Conservation (phyloP, 2,329 filamentous ascomycete genomes). For the Ophiocordyceps polyrhachis-furcata region DNA sequence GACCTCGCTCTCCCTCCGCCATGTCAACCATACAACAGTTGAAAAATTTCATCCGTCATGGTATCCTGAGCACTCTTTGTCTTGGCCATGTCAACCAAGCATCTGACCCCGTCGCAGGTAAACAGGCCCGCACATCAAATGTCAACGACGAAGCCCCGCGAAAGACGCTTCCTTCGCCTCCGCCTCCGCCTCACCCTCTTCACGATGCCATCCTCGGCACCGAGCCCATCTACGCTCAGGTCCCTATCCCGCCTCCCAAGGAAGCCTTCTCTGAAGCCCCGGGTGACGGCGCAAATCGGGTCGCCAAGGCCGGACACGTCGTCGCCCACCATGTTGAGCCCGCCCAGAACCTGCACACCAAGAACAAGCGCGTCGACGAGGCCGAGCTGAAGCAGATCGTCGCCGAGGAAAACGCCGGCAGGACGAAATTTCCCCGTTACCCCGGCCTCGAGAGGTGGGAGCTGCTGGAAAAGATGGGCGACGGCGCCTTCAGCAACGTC, state of each 20-base stretch:
- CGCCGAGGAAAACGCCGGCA: conserved; percentile 76
- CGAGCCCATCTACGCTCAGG: conserved; percentile 23
- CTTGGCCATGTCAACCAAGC: background rate
- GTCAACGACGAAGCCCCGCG: conserved; percentile 28
- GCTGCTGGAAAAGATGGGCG: conserved; percentile 91
- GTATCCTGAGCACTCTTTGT: conserved; percentile 15
- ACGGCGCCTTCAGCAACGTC: conserved; percentile 97
- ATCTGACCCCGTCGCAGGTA: conserved; percentile 31
- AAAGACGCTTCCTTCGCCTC: conserved; percentile 31
- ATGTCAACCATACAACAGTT: conserved; percentile 79
- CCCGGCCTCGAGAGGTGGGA: conserved; percentile 45
- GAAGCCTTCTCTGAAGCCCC: conserved; percentile 45
- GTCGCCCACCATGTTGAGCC: conserved; percentile 45
- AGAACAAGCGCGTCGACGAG: conserved; percentile 29
- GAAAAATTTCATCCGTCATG: conserved; percentile 96
- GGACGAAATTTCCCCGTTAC: conserved; percentile 59
- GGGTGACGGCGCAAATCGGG: conserved; percentile 44
- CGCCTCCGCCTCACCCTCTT: conserved; percentile 34
- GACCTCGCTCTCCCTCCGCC: conserved; percentile 4
- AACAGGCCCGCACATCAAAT: conserved; percentile 61
- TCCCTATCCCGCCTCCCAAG: conserved; percentile 15
- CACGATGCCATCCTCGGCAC: conserved; percentile 27
- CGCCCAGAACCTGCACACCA: conserved; percentile 30
- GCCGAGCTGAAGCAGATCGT: conserved; percentile 69
- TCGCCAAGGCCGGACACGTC: conserved; percentile 46